Evolutionary conservation across 108 stramenopile species (phyloP), one percentile per base, ranked within the genome.

Genomic region (Aurantiochytrium sp.): DNA sequence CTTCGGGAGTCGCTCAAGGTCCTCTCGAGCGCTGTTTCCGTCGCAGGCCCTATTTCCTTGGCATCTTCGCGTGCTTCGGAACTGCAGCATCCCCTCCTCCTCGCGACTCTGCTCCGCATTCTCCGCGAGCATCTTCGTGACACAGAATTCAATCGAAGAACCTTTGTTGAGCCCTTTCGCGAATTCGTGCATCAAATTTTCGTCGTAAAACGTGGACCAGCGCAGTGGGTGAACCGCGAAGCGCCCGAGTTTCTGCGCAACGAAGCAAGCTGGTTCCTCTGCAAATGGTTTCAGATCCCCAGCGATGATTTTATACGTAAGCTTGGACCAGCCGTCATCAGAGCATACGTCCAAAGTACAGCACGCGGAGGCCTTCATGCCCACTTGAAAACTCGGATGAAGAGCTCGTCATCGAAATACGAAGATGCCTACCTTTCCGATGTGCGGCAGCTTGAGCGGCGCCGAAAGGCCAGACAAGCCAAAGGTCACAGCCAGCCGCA

Each of bases 201-300:
- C 4, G 76, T 83, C 12, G 51, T 47, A 45, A 12, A 23, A 6
- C n/a, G 76, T 2, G 28, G 25, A 23, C 19, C 19, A 6, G 23
- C n/a, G 35, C 35, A 35, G 12, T 83, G 45, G 51, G 18, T 6
- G 19, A 83, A 83, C 23, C 76, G 76, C 12, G 6, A 83, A 23
- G 6, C 49, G 51, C 76, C 76, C 18, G 45, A 47, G 6, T 6
- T 53, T 16, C 51, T 83, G 51, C 51, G 45, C 51, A 23, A 47
- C n/a, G 76, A 83, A 35, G 76, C 76, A 83, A 83, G 76, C 76
- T 83, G 76, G 76, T 83, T 83, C 23, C n/a, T 83, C 5, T 83
- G 76, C 23, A 10, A 23, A 23, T 83, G 45, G 45, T 83, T 47
- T 47, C 49, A 53, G 23, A 12, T 53, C 1, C 76, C 76, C n/a